Base-by-base conservation (phyloP, 1,284 basidiomycete genomes). In the Tilletia walkeri region DNA sequence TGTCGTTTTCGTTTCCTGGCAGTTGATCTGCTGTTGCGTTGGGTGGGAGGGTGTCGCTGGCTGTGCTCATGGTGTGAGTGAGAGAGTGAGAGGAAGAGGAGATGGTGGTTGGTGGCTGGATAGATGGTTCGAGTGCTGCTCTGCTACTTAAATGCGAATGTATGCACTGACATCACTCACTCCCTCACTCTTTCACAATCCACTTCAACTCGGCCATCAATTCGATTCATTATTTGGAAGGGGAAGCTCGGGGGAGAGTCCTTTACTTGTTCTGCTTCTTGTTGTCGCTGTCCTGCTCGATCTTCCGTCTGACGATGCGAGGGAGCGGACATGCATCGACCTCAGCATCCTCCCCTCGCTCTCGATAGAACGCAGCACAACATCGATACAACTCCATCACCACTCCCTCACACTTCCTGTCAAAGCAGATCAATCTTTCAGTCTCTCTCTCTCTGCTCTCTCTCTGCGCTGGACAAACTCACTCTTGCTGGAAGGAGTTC, bases 301-400 rank as follows among this genome's bases (percentile, higher is more conserved):
- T 16, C 65, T 66, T 74, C 16, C 74, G 70, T 3, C 73, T 68
- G 2, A 80, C 78, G n/a, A 78, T 75, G 0, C 68, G 54, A 1
- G 76, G 75, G n/a, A 78, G 72, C 7, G 81, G 81, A 70, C 81
- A 82, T 68, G 75, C 78, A 59, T 77, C 77, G 38, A 75, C 73
- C 70, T 75, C 73, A 1, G 75, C 75, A 16, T 76, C 73, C 4
- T 50, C 69, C 7, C 80, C 81, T 9, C 76, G 65, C 66, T 73
- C 68, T 49, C 69, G 68, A 67, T 83, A 83, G 72, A 78, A 79
- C n/a, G 68, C 65, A 39, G 70, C 75, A 67, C 81, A 83, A 74
- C 81, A 83, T 6, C 76, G 71, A 54, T 82, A 81, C 12, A 83
- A 73, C 38, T 78, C 75, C 67, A 77, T 73, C 36, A 83, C 73